Conservation (phyloP, 805 yeast species). For the Cyberlindnera galapagoensis region DNA sequence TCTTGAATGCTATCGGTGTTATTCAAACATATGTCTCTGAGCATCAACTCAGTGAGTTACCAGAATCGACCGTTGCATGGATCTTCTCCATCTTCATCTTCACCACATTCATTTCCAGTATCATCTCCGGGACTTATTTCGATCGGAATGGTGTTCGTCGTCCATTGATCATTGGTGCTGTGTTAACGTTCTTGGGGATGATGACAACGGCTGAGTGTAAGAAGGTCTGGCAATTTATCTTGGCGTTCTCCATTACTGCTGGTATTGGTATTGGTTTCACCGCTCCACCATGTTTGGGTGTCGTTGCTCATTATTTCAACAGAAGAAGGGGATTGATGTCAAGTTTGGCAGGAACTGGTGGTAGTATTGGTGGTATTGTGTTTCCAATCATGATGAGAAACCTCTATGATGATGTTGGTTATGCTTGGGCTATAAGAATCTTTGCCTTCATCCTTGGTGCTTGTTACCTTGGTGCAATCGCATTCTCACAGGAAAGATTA, state of each 20-base stretch:
- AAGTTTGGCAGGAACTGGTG: constrained; percentile 43
- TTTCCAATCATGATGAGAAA: constrained; percentile 46
- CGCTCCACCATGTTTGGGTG: constrained; percentile 51
- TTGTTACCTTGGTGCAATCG: constrained; percentile 26
- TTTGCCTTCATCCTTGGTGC: constrained; percentile 38
- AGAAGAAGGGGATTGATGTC: constrained; percentile 48
- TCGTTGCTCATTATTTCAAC: constrained; percentile 58
- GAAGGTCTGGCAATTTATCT: constrained; percentile 49
- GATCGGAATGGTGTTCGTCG: constrained; percentile 44
- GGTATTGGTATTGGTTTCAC: constrained; percentile 58
- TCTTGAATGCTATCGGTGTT: constrained; percentile 53
- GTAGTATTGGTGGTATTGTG: constrained; percentile 45
- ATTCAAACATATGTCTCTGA: constrained; percentile 51
- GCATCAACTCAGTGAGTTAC: constrained; percentile 42
- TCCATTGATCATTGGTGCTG: constrained; percentile 36
- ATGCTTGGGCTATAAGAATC: constrained; percentile 49
- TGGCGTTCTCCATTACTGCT: constrained; percentile 44
- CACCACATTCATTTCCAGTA: constrained; percentile 40
- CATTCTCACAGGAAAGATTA: constrained; percentile 36
- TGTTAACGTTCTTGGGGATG: constrained; percentile 39
- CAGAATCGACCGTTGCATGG: constrained; percentile 51
- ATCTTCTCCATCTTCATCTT: constrained; percentile 52
- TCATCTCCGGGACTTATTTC: constrained; percentile 50
- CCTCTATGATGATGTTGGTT: constrained; percentile 41
- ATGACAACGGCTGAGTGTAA: constrained; percentile 45